phyloP scores from a whole-genome alignment of 345 rosid species.

The Dimocarpus longan region DNA sequence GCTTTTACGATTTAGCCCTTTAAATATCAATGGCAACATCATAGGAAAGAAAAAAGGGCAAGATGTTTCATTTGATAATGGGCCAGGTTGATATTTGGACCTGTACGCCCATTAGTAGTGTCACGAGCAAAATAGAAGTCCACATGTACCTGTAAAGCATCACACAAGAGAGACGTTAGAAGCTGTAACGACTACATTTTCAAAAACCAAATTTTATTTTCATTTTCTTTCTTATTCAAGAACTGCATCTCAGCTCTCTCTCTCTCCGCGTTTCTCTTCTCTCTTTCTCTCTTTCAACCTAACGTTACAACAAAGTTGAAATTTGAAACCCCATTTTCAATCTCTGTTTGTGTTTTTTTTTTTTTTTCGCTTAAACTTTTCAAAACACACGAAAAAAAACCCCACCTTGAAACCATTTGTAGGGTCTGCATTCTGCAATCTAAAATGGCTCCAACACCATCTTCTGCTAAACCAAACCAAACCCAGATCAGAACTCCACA shows the following conservation, averaged over 20 bases:
- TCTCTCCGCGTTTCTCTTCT: slow-evolving; percentile 15
- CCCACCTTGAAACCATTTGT: not conserved
- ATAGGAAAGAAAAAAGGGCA: not conserved
- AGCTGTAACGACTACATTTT: slow-evolving; percentile 50
- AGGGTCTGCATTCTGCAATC: not conserved
- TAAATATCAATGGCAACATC: not conserved
- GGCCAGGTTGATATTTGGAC: not conserved
- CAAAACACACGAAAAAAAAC: not conserved
- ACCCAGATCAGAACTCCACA: slow-evolving; percentile 65
- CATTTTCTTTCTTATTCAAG: slow-evolving; percentile 26
- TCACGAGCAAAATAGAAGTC: slow-evolving; percentile 5
- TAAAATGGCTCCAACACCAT: slow-evolving; percentile 84
- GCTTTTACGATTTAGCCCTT: not conserved
- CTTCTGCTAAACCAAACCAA: slow-evolving; percentile 48
- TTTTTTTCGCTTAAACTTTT: not conserved
- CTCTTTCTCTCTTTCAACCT: not conserved
- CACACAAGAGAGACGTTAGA: slow-evolving; percentile 32
- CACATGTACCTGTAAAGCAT: not conserved
- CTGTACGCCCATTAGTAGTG: not conserved
- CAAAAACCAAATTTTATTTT: slow-evolving; percentile 26
- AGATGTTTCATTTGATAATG: not conserved
- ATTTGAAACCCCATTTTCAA: not conserved
- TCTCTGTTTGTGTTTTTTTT: no score
- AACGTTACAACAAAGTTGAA: not conserved
- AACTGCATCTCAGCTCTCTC: not conserved